These are phyloP conservation scores for Lentithecium fluviatile DNA, from an alignment of 495 filamentous ascomycete species.

Conservation along the genomic window DNA sequence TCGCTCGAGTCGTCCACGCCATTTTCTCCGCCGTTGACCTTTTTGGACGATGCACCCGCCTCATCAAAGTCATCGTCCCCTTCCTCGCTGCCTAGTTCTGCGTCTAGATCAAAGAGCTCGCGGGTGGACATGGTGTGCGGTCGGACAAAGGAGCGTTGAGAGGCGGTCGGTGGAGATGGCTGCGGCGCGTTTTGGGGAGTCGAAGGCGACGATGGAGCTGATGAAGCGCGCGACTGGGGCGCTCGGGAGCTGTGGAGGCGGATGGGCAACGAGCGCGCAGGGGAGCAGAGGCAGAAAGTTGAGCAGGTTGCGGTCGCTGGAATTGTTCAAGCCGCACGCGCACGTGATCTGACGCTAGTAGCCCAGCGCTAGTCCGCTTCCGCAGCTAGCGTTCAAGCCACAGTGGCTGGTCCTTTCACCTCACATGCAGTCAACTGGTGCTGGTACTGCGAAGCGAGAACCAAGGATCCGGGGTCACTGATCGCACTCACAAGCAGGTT, in stretches of 20 bases:
- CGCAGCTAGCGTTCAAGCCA: too few species aligned
- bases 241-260: background rate
- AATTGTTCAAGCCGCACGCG: background rate
- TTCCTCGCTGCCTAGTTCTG: slow-evolving; percentile 84
- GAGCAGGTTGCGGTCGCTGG: background rate
- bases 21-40: slow-evolving; percentile 46
- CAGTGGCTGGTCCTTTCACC: too few species aligned
- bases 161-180: background rate
- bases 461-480: too few species aligned
- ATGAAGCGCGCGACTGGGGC: background rate
- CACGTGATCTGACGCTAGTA: too few species aligned
- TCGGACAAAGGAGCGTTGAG: slow-evolving; percentile 18
- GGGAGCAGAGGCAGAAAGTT: background rate
- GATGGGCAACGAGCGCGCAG: background rate
- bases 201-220: background rate
- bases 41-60: slow-evolving; percentile 60
- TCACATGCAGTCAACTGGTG: too few species aligned
- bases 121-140: slow-evolving; percentile 5
- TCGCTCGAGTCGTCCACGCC: slow-evolving; percentile 81
- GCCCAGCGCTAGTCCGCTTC: too few species aligned
- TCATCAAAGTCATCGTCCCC: slow-evolving; percentile 86
- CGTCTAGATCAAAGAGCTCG: slow-evolving; percentile 71
- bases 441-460: too few species aligned
- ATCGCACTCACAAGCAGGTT: too few species aligned
- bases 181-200: background rate